phyloP scores from a whole-genome alignment of 768 basidiomycete genomes.

The Panaeolus papilionaceus region DNA sequence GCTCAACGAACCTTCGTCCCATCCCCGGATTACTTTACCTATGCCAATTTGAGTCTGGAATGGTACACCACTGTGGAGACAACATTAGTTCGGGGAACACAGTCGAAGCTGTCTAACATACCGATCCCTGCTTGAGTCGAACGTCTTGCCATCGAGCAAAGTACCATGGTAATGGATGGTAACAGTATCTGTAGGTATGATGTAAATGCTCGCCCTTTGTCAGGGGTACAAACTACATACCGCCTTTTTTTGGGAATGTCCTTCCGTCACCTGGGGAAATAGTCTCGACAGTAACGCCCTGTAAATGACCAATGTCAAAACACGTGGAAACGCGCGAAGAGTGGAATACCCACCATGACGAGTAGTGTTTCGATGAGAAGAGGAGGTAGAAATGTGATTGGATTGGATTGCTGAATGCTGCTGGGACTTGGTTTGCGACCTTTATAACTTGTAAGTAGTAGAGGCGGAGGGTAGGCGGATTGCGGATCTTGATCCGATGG shows the following conservation, averaged over 20 bases:
- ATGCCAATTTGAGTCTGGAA: constrained; percentile 79
- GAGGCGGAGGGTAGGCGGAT: constrained; percentile 52
- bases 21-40: constrained; percentile 87
- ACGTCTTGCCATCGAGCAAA: constrained; percentile 62
- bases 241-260: constrained; percentile 72
- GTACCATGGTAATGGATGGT: constrained; percentile 84
- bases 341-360: constrained; percentile 28
- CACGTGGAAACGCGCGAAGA: constrained; percentile 3
- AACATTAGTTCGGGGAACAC: background rate
- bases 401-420: constrained; percentile 18
- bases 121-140: constrained; percentile 84
- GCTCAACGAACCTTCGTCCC: constrained; percentile 78
- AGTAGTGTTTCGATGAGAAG: constrained; percentile 41
- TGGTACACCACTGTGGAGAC: constrained; percentile 50
- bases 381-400: constrained; percentile 32
- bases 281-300: constrained; percentile 77
- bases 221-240: constrained; percentile 48
- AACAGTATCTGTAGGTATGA: constrained; percentile 61
- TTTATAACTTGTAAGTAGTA: constrained; percentile 46
- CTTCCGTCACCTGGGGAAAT: constrained; percentile 66
- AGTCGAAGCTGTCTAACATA: constrained; percentile 38
- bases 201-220: constrained; percentile 25
- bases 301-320: constrained; percentile 17
- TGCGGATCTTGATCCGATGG: constrained; percentile 81
- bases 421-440: background rate